phyloP scores from a whole-genome alignment of 78 protist genomes.

The Dictyostelium brefeldianum region DNA sequence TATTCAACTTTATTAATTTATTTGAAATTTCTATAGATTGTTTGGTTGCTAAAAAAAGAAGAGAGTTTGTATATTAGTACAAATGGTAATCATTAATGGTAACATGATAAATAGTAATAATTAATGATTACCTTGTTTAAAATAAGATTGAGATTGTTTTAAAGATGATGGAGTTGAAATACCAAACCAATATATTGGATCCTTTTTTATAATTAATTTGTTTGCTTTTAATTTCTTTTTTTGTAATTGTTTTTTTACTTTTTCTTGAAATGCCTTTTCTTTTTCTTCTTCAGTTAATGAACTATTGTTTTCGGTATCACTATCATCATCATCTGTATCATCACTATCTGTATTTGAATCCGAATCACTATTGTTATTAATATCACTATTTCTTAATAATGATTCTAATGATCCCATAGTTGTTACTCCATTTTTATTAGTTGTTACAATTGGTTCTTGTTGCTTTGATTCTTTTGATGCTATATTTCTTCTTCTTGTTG shows the following conservation, averaged over 20 bases:
- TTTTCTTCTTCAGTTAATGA: background rate
- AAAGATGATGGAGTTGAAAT: conserved; percentile 46
- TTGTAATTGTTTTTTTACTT: conserved; percentile 11
- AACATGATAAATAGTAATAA: background rate
- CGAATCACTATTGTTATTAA: background rate
- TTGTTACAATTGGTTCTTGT: background rate
- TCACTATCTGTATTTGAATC: conserved; percentile 13
- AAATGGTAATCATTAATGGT: background rate
- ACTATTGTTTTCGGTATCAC: background rate
- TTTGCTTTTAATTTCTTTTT: conserved; percentile 44
- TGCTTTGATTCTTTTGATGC: conserved; percentile 11
- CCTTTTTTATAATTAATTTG: conserved; percentile 15
- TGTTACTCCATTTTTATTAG: background rate
- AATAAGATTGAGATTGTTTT: conserved; percentile 71
- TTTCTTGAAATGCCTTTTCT: background rate
- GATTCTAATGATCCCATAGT: conserved; percentile 22
- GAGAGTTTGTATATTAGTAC: background rate
- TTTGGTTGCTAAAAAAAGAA: conserved; percentile 26
- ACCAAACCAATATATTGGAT: conserved; percentile 79
- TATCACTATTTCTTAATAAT: background rate
- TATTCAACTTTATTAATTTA: conserved; percentile 39
- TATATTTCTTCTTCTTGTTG: conserved; percentile 28
- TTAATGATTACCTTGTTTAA: conserved; percentile 45
- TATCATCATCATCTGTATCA: conserved; percentile 9
- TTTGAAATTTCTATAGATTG: conserved; percentile 73